These are phyloP conservation scores for Acanthochlamys bracteata DNA, from an alignment of 106 monocot species.

Conservation along the genomic window DNA sequence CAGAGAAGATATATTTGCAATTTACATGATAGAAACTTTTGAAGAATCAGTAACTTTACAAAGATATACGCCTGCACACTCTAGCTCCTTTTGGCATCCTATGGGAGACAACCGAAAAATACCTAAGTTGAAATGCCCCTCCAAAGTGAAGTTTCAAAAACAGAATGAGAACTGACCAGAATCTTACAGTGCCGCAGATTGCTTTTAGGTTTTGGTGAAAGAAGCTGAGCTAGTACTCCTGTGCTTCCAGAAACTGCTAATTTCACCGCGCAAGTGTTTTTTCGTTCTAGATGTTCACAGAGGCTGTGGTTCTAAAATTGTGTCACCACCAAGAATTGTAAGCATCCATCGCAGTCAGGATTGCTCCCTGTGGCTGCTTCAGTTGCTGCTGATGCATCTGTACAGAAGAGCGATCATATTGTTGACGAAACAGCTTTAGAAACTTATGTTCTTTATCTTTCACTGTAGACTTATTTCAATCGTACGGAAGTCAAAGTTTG, in stretches of 20 bases:
- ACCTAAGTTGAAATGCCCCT: too few species aligned
- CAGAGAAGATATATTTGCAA: too few species aligned
- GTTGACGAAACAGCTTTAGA: slow-evolving; percentile 58
- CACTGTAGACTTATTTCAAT: too few species aligned
- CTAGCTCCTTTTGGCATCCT: too few species aligned
- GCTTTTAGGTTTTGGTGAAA: not conserved
- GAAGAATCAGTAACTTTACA: too few species aligned
- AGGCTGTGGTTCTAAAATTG: slow-evolving; percentile 17
- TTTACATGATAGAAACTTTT: too few species aligned
- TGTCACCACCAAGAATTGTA: not conserved
- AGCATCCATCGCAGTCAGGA: not conserved
- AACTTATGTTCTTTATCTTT: slow-evolving; percentile 62
- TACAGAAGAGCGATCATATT: slow-evolving; percentile 34
- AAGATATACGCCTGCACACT: too few species aligned
- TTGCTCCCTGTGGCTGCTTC: slow-evolving; percentile 1
- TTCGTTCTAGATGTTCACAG: slow-evolving; percentile 38
- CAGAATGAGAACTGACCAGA: too few species aligned
- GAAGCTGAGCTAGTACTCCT: slow-evolving; percentile 12
- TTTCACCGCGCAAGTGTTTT: slow-evolving; percentile 39
- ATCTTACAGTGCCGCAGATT: not conserved
- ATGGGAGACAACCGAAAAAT: too few species aligned
- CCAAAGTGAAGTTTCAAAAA: too few species aligned
- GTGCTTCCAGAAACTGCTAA: slow-evolving; percentile 48
- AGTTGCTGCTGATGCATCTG: not conserved
- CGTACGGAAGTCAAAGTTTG: too few species aligned